These are phyloP conservation scores for Picochlorum costavermella DNA, from an alignment of 139 green algal species.

Conservation along the genomic window DNA sequence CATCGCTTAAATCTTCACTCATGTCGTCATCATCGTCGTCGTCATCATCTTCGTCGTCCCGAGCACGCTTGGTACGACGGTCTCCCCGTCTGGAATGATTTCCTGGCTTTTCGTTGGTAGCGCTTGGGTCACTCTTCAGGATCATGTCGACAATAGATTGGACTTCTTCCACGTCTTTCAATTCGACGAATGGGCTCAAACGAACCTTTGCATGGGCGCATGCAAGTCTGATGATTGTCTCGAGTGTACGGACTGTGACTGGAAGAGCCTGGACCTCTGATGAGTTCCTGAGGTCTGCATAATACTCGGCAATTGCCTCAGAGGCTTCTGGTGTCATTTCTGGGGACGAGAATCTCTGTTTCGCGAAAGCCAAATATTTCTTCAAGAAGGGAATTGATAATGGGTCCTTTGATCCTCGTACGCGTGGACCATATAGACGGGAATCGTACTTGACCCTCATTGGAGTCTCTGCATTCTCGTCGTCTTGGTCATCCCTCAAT, in stretches of 20 bases:
- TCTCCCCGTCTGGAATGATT: constrained; percentile 2
- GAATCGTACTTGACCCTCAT: constrained; percentile 70
- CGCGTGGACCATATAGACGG: constrained; percentile 54
- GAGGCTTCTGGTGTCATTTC: constrained; percentile 47
- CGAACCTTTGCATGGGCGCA: constrained; percentile 83
- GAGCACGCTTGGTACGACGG: background rate
- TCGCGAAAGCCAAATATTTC: constrained; percentile 49
- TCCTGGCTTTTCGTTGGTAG: background rate
- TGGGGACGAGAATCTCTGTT: constrained; percentile 36
- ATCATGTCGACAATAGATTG: constrained; percentile 26
- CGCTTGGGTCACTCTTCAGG: constrained; percentile 29
- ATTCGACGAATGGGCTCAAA: constrained; percentile 26
- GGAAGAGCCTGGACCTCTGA: constrained; percentile 36
- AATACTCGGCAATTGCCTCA: constrained; percentile 76
- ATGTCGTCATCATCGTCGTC: constrained; percentile 8
- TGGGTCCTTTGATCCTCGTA: constrained; percentile 27
- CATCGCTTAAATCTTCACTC: constrained; percentile 4
- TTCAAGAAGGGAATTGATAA: constrained; percentile 44
- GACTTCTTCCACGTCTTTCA: constrained; percentile 26
- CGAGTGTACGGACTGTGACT: constrained; percentile 70
- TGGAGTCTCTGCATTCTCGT: constrained; percentile 20
- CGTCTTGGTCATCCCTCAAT: constrained; percentile 35
- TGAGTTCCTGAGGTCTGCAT: constrained; percentile 62
- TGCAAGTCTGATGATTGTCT: constrained; percentile 92
- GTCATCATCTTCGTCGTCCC: constrained; percentile 7